These are phyloP conservation scores for Thymus quinquecostatus DNA, from an alignment of 257 asterid genomes.

Conservation along the genomic window DNA sequence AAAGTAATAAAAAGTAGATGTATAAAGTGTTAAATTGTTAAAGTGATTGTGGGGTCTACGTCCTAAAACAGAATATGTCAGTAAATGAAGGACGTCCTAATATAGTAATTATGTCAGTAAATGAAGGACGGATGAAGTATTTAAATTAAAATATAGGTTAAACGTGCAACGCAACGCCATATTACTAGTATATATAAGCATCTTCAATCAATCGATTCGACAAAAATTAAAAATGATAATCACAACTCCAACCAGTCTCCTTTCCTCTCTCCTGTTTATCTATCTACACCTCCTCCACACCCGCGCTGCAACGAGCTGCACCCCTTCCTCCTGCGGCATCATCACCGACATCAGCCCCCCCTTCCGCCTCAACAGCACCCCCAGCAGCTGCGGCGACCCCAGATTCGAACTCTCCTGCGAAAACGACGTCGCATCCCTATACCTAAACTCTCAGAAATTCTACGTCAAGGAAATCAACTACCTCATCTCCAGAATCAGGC, in stretches of 20 bases:
- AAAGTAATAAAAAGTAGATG: no score
- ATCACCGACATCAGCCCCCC: slow-evolving; percentile 40
- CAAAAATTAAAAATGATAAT: no score
- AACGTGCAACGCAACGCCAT: no score
- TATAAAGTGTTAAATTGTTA: no score
- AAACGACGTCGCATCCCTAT: slow-evolving; percentile 29
- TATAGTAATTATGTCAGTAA: no score
- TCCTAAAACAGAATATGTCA: no score
- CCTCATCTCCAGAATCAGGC: slow-evolving; percentile 33
- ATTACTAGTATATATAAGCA: no score
- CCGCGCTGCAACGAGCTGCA: slow-evolving; percentile 22
- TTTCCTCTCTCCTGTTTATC: neutral
- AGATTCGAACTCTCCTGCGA: slow-evolving; percentile 39
- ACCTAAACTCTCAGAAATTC: slow-evolving; percentile 26
- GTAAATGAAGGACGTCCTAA: no score
- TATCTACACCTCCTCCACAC: slow-evolving; percentile 1
- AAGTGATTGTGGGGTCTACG: no score
- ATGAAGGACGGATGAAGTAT: no score
- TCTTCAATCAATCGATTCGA: no score
- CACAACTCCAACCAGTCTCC: neutral
- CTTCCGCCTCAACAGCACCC: slow-evolving; percentile 49
- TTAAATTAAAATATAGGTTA: no score
- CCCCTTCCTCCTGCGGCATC: slow-evolving; percentile 46
- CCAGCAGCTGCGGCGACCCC: slow-evolving; percentile 46
- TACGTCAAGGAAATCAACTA: slow-evolving; percentile 40